These are phyloP conservation scores for Piromyces finnis DNA, from an alignment of 192 early-diverging fungal species.

Conservation along the genomic window DNA sequence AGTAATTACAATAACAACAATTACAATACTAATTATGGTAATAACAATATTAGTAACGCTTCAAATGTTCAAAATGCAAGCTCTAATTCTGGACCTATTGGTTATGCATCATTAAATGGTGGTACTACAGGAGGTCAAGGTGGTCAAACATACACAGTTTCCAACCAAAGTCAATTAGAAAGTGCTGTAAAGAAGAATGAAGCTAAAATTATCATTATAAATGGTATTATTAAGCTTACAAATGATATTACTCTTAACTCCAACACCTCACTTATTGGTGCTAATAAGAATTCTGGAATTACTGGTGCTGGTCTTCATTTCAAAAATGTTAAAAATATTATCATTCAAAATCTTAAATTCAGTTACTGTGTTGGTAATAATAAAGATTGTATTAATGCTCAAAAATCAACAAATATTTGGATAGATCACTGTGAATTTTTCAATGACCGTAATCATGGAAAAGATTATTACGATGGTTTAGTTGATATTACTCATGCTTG, in stretches of 20 bases:
- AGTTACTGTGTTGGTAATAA: too few relatives aligned
- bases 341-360: too few relatives aligned
- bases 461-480: too few relatives aligned
- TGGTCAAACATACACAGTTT: not conserved
- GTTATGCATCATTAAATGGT: not conserved
- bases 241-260: not conserved
- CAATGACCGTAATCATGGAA: too few relatives aligned
- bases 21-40: too few relatives aligned
- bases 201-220: not conserved
- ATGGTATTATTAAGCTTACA: not conserved
- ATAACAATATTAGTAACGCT: not conserved
- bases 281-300: not conserved
- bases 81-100: not conserved
- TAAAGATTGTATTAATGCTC: too few relatives aligned
- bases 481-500: too few relatives aligned
- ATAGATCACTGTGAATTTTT: too few relatives aligned
- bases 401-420: too few relatives aligned
- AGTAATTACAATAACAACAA: too few relatives aligned
- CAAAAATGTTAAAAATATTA: too few relatives aligned
- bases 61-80: too few relatives aligned
- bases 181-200: not conserved
- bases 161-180: not conserved
- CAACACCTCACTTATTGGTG: not conserved
- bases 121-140: not conserved
- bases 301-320: not conserved